Percentiles rank a stretch among this genome's conserved stretches.
phyloP scores from a whole-genome alignment of 1,284 basidiomycete species.

The Sporisorium exsertum region DNA sequence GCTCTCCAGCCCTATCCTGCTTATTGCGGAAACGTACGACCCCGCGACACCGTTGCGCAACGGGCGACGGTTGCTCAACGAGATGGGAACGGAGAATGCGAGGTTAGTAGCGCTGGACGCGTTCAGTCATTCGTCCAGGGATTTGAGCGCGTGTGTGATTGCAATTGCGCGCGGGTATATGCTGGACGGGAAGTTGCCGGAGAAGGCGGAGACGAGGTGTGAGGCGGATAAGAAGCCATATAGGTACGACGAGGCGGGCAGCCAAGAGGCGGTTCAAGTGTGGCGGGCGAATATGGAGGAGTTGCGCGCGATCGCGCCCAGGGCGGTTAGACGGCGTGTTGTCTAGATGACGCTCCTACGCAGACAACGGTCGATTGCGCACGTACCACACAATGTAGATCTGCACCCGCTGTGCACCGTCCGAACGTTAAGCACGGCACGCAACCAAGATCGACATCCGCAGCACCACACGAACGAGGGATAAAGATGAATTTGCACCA shows the following conservation, averaged over 20 bases:
- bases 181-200: conserved; percentile 30
- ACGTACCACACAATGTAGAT: no score
- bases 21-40: conserved; percentile 46
- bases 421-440: no score
- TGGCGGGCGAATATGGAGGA: conserved; percentile 19
- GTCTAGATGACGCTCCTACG: no score
- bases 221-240: conserved; percentile 39
- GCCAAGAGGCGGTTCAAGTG: neutral
- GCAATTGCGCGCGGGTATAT: conserved; percentile 27
- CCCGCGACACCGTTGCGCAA: conserved; percentile 47
- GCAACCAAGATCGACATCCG: no score
- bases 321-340: neutral
- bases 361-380: no score
- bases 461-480: no score
- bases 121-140: conserved; percentile 41
- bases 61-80: conserved; percentile 20
- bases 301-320: neutral
- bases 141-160: conserved; percentile 35
- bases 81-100: conserved; percentile 43
- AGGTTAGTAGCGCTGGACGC: conserved; percentile 37
- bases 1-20: conserved; percentile 29
- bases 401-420: no score
- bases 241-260: neutral
- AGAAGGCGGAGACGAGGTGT: conserved; percentile 23
- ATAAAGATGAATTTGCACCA: no score